Percentiles rank a stretch among this genome's conserved stretches.
Conservation (phyloP, 371 early-diverging fungal genomes). For the Zopfochytrium polystomum region DNA sequence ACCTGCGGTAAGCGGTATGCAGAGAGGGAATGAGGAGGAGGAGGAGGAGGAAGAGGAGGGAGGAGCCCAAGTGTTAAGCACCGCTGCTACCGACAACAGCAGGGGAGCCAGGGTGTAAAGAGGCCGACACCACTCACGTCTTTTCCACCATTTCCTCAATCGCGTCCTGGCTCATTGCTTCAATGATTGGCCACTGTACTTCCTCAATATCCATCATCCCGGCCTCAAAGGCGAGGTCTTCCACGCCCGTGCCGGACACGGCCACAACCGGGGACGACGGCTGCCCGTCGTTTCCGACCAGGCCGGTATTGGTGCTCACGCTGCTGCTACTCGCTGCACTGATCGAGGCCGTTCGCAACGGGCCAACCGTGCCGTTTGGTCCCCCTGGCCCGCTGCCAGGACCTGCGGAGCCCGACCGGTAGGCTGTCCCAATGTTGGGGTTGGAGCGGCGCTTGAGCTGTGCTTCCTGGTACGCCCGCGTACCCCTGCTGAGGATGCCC, state of each 20-base stretch:
- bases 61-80: neutral
- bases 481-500: conserved; percentile 25
- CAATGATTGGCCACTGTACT: conserved; percentile 73
- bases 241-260: neutral
- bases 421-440: conserved; percentile 6
- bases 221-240: neutral
- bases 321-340: no score
- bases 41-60: conserved; percentile 37
- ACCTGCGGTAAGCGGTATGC: conserved; percentile 11
- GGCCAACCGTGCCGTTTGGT: no score
- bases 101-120: neutral
- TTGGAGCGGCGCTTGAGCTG: conserved; percentile 23
- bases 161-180: conserved; percentile 87
- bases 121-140: conserved; percentile 39
- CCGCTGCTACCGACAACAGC: neutral
- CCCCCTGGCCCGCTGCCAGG: neutral
- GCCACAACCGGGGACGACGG: conserved; percentile 6
- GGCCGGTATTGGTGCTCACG: neutral
- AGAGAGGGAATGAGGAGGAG: neutral
- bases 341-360: no score
- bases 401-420: conserved; percentile 13
- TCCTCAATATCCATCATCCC: conserved; percentile 17
- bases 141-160: conserved; percentile 92
- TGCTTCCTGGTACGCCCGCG: conserved; percentile 27
- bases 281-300: neutral